Evolutionary conservation across 805 yeast genomes (phyloP).

Genomic region (Saccharomyces paradoxus): DNA sequence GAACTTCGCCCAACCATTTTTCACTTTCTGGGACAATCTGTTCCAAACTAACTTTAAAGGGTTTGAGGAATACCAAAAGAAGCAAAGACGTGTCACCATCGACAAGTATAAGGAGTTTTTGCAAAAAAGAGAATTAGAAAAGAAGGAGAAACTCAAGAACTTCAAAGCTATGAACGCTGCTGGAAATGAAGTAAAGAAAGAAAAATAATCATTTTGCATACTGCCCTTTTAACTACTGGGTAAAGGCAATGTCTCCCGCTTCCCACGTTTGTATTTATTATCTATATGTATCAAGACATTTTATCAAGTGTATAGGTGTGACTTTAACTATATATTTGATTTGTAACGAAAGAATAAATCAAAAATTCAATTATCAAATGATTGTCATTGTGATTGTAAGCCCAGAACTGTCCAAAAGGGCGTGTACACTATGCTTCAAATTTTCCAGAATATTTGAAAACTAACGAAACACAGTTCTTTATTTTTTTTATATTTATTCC

Average conservation of each 20-base stretch:
- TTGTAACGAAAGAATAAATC: neutral
- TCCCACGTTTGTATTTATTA: neutral
- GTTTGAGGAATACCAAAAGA: slow-evolving; percentile 38
- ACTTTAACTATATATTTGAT: neutral
- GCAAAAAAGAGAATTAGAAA: slow-evolving; percentile 31
- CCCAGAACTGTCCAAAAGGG: neutral
- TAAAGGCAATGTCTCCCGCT: neutral
- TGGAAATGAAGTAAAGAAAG: neutral
- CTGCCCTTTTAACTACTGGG: neutral
- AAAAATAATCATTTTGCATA: neutral
- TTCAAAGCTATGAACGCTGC: slow-evolving; percentile 4
- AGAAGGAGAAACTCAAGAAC: slow-evolving; percentile 14
- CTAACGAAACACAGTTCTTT: too few species aligned
- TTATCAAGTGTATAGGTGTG: neutral
- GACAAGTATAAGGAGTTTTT: slow-evolving; percentile 55
- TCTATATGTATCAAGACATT: neutral
- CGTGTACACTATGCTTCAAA: too few species aligned
- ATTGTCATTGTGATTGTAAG: neutral
- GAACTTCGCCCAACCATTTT: slow-evolving; percentile 93
- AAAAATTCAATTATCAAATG: neutral
- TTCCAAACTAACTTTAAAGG: slow-evolving; percentile 65
- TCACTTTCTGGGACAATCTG: slow-evolving; percentile 82
- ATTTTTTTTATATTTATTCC: neutral
- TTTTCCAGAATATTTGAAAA: too few species aligned
- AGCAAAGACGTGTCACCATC: slow-evolving; percentile 61